phyloP scores from a whole-genome alignment of 23 red algal genomes.

The Gracilaria gracilis region DNA sequence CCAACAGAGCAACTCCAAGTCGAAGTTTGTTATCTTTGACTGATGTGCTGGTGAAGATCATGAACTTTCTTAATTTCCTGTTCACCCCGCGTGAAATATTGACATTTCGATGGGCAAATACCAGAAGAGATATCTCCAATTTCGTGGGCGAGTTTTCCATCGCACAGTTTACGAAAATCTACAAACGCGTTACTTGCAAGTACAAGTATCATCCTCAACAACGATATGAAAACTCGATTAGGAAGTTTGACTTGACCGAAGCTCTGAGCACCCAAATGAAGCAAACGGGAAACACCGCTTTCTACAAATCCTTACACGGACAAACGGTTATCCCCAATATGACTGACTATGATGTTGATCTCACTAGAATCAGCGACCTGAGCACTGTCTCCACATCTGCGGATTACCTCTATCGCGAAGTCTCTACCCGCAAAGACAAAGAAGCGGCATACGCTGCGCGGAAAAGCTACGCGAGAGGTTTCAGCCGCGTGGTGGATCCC shows the following conservation, averaged over 20 bases:
- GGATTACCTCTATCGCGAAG: constrained; percentile 2
- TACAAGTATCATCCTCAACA: constrained; percentile 40
- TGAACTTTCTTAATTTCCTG: too few species aligned
- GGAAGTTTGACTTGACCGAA: not conserved
- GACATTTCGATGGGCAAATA: constrained; percentile 43
- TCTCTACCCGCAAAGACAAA: not conserved
- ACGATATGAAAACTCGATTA: not conserved
- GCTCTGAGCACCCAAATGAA: not conserved
- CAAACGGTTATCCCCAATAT: not conserved
- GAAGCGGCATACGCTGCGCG: not conserved
- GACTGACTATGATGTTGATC: not conserved
- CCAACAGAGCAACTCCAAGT: too few species aligned
- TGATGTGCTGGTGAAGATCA: too few species aligned
- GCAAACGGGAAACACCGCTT: not conserved
- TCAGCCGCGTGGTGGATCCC: not conserved
- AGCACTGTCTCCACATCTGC: not conserved
- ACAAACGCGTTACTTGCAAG: not conserved
- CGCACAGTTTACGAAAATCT: not conserved
- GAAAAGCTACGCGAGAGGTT: constrained; percentile 5
- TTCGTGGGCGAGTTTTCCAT: not conserved
- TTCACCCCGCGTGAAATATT: too few species aligned
- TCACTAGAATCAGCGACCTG: not conserved
- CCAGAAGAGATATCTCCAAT: not conserved
- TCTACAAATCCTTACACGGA: not conserved
- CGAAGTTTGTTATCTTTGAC: too few species aligned